phyloP scores from a whole-genome alignment of 1,284 basidiomycete genomes.

The Caloboletus firmus region DNA sequence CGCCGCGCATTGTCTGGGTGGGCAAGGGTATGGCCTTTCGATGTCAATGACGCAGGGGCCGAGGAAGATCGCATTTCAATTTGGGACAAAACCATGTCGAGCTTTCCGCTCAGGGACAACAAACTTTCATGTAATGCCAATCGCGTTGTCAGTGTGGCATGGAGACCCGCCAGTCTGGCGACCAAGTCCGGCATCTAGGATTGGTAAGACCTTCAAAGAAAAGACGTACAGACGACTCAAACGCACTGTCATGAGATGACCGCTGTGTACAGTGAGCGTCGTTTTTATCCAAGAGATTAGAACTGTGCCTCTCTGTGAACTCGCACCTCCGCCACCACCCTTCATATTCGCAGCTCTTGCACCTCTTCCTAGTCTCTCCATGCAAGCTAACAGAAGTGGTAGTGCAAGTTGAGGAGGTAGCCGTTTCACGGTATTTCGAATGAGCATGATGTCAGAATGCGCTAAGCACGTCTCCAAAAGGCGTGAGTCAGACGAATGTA shows the following conservation, averaged over 20 bases:
- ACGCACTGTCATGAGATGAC: conserved; percentile 91
- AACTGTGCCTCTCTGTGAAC: conserved; percentile 81
- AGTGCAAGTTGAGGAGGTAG: conserved; percentile 90
- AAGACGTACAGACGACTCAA: neutral
- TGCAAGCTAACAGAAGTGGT: conserved; percentile 84
- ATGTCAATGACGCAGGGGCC: conserved; percentile 54
- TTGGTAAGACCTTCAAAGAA: conserved; percentile 22
- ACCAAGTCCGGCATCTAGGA: conserved; percentile 83
- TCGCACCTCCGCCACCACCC: conserved; percentile 80
- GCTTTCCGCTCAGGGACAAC: conserved; percentile 81
- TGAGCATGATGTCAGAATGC: conserved; percentile 80
- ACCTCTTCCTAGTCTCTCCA: conserved; percentile 86
- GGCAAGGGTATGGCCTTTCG: conserved; percentile 38
- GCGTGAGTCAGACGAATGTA: conserved; percentile 91
- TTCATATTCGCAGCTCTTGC: conserved; percentile 69
- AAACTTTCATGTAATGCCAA: conserved; percentile 84
- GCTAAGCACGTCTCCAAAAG: conserved; percentile 87
- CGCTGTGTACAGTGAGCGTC: conserved; percentile 85
- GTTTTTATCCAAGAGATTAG: conserved; percentile 89
- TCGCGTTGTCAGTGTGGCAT: conserved; percentile 80
- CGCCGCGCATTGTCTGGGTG: conserved; percentile 35
- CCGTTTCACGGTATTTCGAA: conserved; percentile 86
- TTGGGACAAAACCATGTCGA: conserved; percentile 93
- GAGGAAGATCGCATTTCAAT: conserved; percentile 80
- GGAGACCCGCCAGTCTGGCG: conserved; percentile 78